Evolutionary conservation across 1,284 basidiomycete species (phyloP), one percentile per base, ranked within the genome.

Genomic region (Termitomyces sp.): DNA sequence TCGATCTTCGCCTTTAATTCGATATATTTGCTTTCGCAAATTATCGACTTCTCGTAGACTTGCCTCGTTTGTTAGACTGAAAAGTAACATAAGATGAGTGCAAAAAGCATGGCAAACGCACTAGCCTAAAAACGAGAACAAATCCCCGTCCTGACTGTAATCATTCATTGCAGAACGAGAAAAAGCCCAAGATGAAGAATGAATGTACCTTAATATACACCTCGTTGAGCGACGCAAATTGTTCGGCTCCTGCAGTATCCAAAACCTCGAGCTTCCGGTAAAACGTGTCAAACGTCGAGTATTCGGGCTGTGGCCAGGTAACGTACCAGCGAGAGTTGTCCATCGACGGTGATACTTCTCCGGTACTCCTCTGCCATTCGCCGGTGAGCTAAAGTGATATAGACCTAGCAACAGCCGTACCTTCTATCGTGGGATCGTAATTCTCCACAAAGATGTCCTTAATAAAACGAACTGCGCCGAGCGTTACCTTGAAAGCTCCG

Each of bases 171-270:
- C 13, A 34, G 5, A 34, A 13, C 33, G 34, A 36, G 36, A 52
- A 44, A 24, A 12, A 24, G 13, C 28, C 31, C 44, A 54, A 21
- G 17, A 48, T 7, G 19, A 39, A 24, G 40, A 42, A 24, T 21
- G 26, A 3, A 31, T 46, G 48, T 60, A 87, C 88, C 77, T 86
- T 85, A 66, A 91, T 88, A 65, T 90, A 90, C 8, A 86, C 75
- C 68, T 92, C 90, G 61, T 88, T 90, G 53, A 90, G 71, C 19
- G 85, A 84, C 12, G 76, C 88, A 66, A 92, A 92, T 67, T 92
- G 92, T 65, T 91, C 91, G n/a, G 87, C 86, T 10, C 93, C 92
- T 17, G 93, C 93, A 12, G 93, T 95, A 67, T 95, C 93, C 53
- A 94, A 70, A 38, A 95, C 85, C 66, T 95, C 90, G 54, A 94